These are phyloP conservation scores for Cladosporium cucumerinum DNA, from an alignment of 2,329 filamentous ascomycete genomes.

Conservation along the genomic window DNA sequence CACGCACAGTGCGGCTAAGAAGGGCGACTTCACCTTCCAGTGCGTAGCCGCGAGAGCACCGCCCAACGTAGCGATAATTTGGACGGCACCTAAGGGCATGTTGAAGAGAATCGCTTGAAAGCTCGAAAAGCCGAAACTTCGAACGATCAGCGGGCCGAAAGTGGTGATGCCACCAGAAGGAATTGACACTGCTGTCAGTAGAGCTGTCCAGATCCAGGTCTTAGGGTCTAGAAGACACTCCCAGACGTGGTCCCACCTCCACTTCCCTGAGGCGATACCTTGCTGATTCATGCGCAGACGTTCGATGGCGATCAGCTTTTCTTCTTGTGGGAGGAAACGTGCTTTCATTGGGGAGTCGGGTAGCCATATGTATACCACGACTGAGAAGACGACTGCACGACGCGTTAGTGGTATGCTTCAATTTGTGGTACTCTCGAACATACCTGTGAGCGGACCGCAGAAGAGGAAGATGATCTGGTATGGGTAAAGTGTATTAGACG, in stretches of 20 bases:
- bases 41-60: conserved; percentile 55
- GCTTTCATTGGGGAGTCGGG: conserved; percentile 62
- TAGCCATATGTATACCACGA: conserved; percentile 55
- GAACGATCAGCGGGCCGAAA: conserved; percentile 58
- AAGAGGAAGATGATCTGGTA: conserved; percentile 30
- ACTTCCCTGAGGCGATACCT: conserved; percentile 42
- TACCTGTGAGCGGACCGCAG: conserved; percentile 38
- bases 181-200: conserved; percentile 51
- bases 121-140: conserved; percentile 55
- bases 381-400: conserved; percentile 44
- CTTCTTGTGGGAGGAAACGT: conserved; percentile 54
- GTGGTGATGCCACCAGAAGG: conserved; percentile 57
- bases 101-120: conserved; percentile 60
- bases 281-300: conserved; percentile 44
- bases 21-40: conserved; percentile 55
- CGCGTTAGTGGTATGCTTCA: conserved; percentile 39
- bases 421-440: not conserved
- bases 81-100: conserved; percentile 59
- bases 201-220: conserved; percentile 56
- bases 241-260: conserved; percentile 52
- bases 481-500: conserved; percentile 21
- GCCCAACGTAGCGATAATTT: conserved; percentile 58
- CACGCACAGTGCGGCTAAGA: conserved; percentile 53
- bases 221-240: conserved; percentile 58
- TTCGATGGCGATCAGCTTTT: conserved; percentile 59